phyloP scores from a whole-genome alignment of 495 filamentous ascomycete genomes.

The Mytilinidion resinicola region DNA sequence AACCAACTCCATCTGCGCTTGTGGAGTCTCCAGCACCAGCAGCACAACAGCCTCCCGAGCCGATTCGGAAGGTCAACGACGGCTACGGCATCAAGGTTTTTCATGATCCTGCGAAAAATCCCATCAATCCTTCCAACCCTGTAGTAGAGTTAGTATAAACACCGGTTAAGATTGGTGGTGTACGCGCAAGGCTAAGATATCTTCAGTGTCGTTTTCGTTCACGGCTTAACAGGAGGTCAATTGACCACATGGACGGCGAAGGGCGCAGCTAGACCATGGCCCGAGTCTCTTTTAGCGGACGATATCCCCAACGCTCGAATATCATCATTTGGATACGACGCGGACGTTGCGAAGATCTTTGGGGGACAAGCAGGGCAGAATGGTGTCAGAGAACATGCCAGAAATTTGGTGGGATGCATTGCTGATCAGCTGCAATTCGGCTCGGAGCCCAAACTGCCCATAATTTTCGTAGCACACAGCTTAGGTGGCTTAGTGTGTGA shows the following conservation, averaged over 20 bases:
- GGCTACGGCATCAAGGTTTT: neutral
- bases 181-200: neutral
- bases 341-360: slow-evolving; percentile 4
- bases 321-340: slow-evolving; percentile 19
- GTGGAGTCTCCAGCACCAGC: too few relatives aligned
- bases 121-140: too few relatives aligned
- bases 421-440: neutral
- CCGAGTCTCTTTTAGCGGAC: slow-evolving; percentile 3
- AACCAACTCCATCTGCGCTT: neutral
- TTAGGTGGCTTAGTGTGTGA: slow-evolving; percentile 13
- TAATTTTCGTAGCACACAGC: slow-evolving; percentile 18
- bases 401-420: neutral
- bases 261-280: neutral
- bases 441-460: neutral
- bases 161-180: neutral
- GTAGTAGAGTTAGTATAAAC: neutral
- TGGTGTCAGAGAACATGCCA: slow-evolving; percentile 3
- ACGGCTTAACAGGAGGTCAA: slow-evolving; percentile 16
- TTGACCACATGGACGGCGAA: slow-evolving; percentile 9
- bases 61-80: neutral
- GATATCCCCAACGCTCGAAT: slow-evolving; percentile 14
- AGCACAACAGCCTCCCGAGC: neutral
- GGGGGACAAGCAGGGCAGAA: neutral
- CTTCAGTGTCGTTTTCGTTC: slow-evolving; percentile 15
- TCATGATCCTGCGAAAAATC: neutral